Base-by-base conservation (phyloP, 495 filamentous ascomycete species). In the Cercophora sp. region DNA sequence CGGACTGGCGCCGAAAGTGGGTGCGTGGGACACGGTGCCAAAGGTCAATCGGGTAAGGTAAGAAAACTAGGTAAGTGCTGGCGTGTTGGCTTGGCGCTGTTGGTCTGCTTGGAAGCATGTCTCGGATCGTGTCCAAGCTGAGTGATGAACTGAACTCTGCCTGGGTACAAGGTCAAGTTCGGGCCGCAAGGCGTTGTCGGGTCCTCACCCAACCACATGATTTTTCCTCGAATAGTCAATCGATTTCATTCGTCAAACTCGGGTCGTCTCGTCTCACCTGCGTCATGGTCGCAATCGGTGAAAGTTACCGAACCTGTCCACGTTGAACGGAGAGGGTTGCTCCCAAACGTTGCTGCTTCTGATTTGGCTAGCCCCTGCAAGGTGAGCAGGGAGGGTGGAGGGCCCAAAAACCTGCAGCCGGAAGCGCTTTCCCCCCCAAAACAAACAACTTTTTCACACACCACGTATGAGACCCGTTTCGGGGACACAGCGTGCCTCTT, bases 181-280 rank as follows among this genome's bases (percentile, higher is more conserved):
- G 48, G 48, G 48, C 48, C 48, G 48, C 48, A 42, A 51, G 48
- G 36, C 36, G 11, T 49, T 35, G n/a, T 4, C 22, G 22, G 47
- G 5, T 25, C 20, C 13, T 37, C 22, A 29, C 18, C 47, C 47
- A 49, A 31, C 24, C 31, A 35, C 3, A 19, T 6, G 15, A 11
- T 11, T 25, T 13, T 27, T 20, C 46, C 47, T 22, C 31, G 20
- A 27, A 31, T 51, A 25, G 25, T 27, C n/a, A 24, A n/a, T 22
- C 13, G 4, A 24, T 42, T 29, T 31, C 35, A 51, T 31, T 40
- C 15, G 37, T 25, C 23, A n/a, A 40, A n/a, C n/a, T 41, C 23
- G 8, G n/a, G 2, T 11, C 34, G 25, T 31, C 22, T 29, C 27
- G 34, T 31, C 44, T 47, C 26, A 40, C 16, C 16, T 41, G 48